These are phyloP conservation scores for Trichomonascaceae sp. DNA, from an alignment of 1,139 yeast species.

Conservation along the genomic window DNA sequence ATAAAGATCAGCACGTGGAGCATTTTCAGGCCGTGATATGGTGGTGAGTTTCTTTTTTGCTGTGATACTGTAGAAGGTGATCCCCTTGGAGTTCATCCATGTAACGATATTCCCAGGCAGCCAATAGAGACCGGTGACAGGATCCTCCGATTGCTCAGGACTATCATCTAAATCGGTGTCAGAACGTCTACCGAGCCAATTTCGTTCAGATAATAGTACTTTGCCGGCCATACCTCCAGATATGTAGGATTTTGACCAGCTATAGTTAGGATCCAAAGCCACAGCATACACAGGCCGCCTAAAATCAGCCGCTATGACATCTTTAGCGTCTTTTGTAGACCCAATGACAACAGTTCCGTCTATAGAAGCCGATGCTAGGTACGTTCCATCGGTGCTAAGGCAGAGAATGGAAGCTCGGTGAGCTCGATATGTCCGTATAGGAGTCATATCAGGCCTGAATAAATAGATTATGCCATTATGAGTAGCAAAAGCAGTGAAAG, in stretches of 20 bases:
- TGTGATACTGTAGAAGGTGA: constrained; percentile 35
- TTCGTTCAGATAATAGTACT: constrained; percentile 63
- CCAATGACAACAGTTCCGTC: constrained; percentile 91
- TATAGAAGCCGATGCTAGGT: constrained; percentile 81
- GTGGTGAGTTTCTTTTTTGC: constrained; percentile 35
- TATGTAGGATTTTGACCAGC: constrained; percentile 54
- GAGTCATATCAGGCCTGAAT: constrained; percentile 49
- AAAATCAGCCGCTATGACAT: constrained; percentile 71
- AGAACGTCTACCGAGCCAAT: constrained; percentile 79
- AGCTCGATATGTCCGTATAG: constrained; percentile 68
- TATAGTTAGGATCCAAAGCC: constrained; percentile 66
- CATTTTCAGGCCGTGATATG: constrained; percentile 52
- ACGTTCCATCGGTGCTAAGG: constrained; percentile 59
- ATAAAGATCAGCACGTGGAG: constrained; percentile 72
- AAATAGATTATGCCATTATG: constrained; percentile 81
- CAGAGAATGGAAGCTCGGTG: constrained; percentile 81
- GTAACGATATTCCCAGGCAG: constrained; percentile 53
- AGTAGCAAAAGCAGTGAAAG: constrained; percentile 72
- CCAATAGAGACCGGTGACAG: constrained; percentile 62
- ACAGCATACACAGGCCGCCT: constrained; percentile 87
- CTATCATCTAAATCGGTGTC: constrained; percentile 52
- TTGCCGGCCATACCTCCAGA: constrained; percentile 93
- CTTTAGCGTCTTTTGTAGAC: constrained; percentile 54
- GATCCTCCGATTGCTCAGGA: constrained; percentile 48
- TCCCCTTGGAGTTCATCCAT: constrained; percentile 85